Evolutionary conservation across 257 asterid genomes (phyloP).

Genomic region (Leptodermis oblonga): DNA sequence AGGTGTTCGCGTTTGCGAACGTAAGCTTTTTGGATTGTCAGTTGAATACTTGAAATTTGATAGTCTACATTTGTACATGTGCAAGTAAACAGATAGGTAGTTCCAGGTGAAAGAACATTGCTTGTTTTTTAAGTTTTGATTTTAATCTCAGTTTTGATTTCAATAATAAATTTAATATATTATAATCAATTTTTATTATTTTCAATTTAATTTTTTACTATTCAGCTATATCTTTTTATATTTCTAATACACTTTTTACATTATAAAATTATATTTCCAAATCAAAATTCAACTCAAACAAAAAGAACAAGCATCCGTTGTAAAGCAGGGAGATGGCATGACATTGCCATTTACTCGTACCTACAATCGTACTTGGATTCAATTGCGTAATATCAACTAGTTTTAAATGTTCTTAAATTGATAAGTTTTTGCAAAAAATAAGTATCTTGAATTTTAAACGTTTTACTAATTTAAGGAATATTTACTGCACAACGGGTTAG

Average conservation of each 20-base stretch:
- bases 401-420: background rate
- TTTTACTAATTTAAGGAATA: too few relatives aligned
- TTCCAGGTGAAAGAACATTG: background rate
- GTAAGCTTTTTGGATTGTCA: background rate
- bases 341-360: background rate
- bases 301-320: too few relatives aligned
- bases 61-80: background rate
- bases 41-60: background rate
- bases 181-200: too few relatives aligned
- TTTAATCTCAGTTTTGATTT: too few relatives aligned
- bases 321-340: background rate
- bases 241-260: too few relatives aligned
- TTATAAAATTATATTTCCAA: too few relatives aligned
- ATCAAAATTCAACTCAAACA: too few relatives aligned
- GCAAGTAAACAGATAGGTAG: background rate
- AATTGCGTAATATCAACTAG: background rate
- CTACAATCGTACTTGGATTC: background rate
- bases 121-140: too few relatives aligned
- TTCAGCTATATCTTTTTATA: too few relatives aligned
- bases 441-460: background rate
- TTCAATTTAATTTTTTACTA: too few relatives aligned
- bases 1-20: background rate
- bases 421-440: background rate
- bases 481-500: background rate
- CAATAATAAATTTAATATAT: too few relatives aligned